Conservation (phyloP, 305 asterid species). For the Coffea humblotiana region DNA sequence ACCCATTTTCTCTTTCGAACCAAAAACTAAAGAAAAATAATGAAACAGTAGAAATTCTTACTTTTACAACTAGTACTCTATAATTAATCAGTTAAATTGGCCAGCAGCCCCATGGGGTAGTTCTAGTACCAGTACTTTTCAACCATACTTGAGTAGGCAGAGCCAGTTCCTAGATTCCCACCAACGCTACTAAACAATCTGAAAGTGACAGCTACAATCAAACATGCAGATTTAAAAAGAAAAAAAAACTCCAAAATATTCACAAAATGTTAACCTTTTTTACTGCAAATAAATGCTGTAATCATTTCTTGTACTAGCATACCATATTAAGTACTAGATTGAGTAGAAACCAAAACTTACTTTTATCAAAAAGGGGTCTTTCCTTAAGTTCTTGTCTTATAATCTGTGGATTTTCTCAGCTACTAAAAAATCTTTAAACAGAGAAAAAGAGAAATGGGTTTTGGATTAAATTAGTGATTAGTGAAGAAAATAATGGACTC, state of each 20-base stretch:
- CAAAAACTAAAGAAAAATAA: neutral
- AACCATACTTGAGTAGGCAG: slow-evolving; percentile 17
- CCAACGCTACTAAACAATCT: neutral
- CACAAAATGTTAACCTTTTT: slow-evolving; percentile 2
- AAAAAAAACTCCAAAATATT: neutral
- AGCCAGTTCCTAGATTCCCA: slow-evolving; percentile 6
- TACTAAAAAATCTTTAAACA: neutral
- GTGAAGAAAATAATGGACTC: neutral
- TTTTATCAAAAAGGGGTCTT: neutral
- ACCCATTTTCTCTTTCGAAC: neutral
- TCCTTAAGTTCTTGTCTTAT: neutral
- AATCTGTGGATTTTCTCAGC: neutral
- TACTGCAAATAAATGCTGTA: neutral
- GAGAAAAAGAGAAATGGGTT: neutral
- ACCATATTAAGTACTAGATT: neutral
- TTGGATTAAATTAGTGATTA: neutral
- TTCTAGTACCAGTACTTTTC: neutral
- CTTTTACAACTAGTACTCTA: neutral
- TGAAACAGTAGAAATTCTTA: neutral
- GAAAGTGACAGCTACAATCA: slow-evolving; percentile 15
- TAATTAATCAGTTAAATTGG: no score
- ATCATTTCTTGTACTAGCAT: neutral
- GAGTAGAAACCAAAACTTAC: slow-evolving; percentile 19
- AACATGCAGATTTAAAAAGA: neutral
- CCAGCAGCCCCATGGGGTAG: neutral